Evolutionary conservation across 1,284 basidiomycete genomes (phyloP), one percentile per base, ranked within the genome.

Genomic region (Tranzscheliella williamsii): DNA sequence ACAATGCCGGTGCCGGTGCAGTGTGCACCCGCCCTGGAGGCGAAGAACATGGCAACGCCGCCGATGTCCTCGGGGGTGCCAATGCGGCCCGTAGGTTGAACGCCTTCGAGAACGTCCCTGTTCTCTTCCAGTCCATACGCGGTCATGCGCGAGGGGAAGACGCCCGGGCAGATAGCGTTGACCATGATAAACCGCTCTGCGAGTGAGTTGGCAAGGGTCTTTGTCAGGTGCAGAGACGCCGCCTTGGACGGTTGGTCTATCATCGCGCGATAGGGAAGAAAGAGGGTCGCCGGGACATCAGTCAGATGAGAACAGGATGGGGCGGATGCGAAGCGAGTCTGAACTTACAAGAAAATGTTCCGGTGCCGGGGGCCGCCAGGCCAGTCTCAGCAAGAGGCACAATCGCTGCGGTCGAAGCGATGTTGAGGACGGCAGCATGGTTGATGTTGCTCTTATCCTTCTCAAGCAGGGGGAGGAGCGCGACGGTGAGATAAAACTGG

Each of bases 61-160:
- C 86, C 89, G 66, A 89, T 84, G 67, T 91, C 90, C 43, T 84
- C 81, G 2, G 87, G 82, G 9, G 79, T 76, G 5, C 89, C 89
- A 39, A 84, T 79, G 5, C 89, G 85, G 40, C 77, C 73, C 11
- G 72, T 76, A 12, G 72, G 73, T 54, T 74, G 72, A 33, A 63
- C 55, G 6, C 52, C 63, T 37, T 75, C 72, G 37, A 74, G 54
- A 29, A 69, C 24, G 16, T 76, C 72, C 12, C 79, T 78, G 24
- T 80, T 81, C 68, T 85, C 83, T 29, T 50, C 57, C 67, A 90
- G 81, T 4, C 86, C 88, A 44, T 82, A 90, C 0, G 86, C 84
- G 1, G 90, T 92, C 90, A 93, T 92, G 78, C 87, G 88, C 42
- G 87, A 88, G 0, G 88, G 88, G 80, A 90, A 91, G 15, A 90